Conservation (phyloP, 345 rosid genomes). For the Adansonia digitata region DNA sequence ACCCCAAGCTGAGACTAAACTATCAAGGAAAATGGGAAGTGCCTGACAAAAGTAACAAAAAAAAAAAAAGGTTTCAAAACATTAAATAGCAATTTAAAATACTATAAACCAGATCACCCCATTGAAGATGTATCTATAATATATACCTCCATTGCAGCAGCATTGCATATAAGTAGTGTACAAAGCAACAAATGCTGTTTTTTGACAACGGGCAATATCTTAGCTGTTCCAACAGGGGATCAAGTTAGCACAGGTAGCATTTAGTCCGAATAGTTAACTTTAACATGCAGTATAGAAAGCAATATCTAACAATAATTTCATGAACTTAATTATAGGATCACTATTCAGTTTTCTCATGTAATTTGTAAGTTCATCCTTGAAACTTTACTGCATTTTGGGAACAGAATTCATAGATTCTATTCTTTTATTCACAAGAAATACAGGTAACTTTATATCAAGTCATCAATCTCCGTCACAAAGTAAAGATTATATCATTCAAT, state of each 20-base stretch:
- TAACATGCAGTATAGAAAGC: neutral
- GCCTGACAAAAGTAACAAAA: slow-evolving; percentile 42
- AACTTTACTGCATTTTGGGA: neutral
- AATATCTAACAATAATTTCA: neutral
- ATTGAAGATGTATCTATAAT: neutral
- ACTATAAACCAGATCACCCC: neutral
- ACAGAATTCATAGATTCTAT: neutral
- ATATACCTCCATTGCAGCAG: slow-evolving; percentile 96
- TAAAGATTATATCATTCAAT: neutral
- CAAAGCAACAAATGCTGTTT: slow-evolving; percentile 91
- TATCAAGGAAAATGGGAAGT: slow-evolving; percentile 91
- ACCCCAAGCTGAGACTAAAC: slow-evolving; percentile 71
- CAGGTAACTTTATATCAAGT: neutral
- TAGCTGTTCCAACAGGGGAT: slow-evolving; percentile 43
- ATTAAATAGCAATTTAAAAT: neutral
- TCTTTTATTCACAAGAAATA: neutral
- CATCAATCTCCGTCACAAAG: neutral
- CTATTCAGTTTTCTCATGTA: neutral
- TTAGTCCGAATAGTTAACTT: neutral
- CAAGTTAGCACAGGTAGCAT: neutral
- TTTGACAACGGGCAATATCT: slow-evolving; percentile 87
- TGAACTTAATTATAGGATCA: neutral
- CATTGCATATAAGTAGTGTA: slow-evolving; percentile 87
- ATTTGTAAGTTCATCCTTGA: neutral
- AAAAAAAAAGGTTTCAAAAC: neutral